Base-by-base conservation (phyloP, 495 filamentous ascomycete species). In the Zalerion maritima region DNA sequence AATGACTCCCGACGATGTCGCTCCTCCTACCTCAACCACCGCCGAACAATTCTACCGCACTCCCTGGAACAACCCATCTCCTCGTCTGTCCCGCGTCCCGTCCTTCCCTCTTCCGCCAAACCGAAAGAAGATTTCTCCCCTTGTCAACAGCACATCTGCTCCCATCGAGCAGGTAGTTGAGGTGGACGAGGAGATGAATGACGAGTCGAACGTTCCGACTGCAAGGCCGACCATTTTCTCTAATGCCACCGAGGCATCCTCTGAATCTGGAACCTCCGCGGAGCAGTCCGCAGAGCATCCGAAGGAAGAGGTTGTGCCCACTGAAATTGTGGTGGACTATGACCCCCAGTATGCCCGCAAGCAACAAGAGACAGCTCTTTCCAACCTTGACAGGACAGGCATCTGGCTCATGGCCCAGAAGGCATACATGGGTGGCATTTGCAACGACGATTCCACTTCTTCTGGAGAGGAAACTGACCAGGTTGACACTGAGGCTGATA, bases 31-130 rank as follows among this genome's bases (percentile, higher is more conserved):
- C 1, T 83, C 81, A 2, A 79, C 78, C 17, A 81, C 73, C 15
- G 82, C 83, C 8, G 78, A 87, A 39, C 67, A 72, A 7, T 94
- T 94, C 35, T 93, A 94, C 60, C 73, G 73, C 31, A 56, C 69
- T 14, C 85, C 85, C 8, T 93, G 83, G 75, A 59, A 43, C 30
- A 35, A 42, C 13, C 6, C 33, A 18, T 16, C 40, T 26, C 21
- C 40, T 26, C 32, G 26, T 6, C 16, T 47, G 7, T 37, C 57
- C 6, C 40, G 48, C 6, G 47, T 49, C 1, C 50, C 57, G 2
- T 42, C 52, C 3, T 31, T 41, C 12, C 49, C 46, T 21, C 52
- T 45, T 14, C 43, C 50, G 5, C 51, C 55, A 50, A 47, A 29
- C 46, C 59, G 11, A 54, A 57, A 14, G 47, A 69, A 17, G 34